A percentile compares a stretch with the other conserved stretches of the same genome.
These are phyloP conservation scores for Kappamyces sp. DNA, from an alignment of 192 early-diverging fungal species.

Conservation along the genomic window DNA sequence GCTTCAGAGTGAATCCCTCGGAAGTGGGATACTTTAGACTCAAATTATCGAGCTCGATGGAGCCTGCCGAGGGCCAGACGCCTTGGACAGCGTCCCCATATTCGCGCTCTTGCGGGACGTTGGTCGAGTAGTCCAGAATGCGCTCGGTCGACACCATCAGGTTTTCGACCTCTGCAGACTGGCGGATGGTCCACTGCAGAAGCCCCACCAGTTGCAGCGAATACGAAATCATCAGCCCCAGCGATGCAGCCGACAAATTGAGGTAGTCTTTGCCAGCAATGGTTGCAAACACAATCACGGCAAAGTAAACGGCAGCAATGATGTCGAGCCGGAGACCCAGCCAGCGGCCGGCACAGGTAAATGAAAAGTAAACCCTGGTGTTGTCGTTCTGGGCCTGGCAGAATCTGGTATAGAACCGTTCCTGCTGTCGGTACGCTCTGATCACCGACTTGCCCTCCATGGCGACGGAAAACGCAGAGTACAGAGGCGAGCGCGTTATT, in stretches of 20 bases:
- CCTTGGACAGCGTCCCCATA: conserved; percentile 24
- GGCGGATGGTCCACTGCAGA: conserved; percentile 43
- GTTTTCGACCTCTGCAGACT: conserved; percentile 44
- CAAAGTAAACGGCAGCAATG: conserved; percentile 41
- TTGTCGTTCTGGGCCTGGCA: conserved; percentile 53
- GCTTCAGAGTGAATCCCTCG: conserved; percentile 42
- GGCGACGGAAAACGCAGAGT: conserved; percentile 52
- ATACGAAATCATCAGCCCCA: conserved; percentile 47
- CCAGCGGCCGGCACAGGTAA: conserved; percentile 33
- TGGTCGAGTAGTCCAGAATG: conserved; percentile 51
- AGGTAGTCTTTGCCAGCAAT: conserved; percentile 28
- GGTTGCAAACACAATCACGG: conserved; percentile 40
- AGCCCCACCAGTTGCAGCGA: conserved; percentile 48
- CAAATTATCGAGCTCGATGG: conserved; percentile 51
- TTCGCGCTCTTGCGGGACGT: conserved; percentile 28
- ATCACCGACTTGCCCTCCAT: conserved; percentile 66
- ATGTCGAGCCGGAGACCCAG: conserved; percentile 51
- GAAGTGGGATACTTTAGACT: conserved; percentile 47
- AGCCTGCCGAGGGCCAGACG: conserved; percentile 57
- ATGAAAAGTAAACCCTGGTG: conserved; percentile 50
- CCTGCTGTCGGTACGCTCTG: conserved; percentile 53
- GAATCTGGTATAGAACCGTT: conserved; percentile 51
- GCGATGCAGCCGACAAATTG: conserved; percentile 39
- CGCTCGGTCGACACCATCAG: conserved; percentile 60
- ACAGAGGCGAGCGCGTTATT: conserved; percentile 58